Percentiles rank a stretch among this genome's conserved stretches.
Evolutionary conservation across 306 rosid genomes (phyloP).

Genomic region (Betula pendula): DNA sequence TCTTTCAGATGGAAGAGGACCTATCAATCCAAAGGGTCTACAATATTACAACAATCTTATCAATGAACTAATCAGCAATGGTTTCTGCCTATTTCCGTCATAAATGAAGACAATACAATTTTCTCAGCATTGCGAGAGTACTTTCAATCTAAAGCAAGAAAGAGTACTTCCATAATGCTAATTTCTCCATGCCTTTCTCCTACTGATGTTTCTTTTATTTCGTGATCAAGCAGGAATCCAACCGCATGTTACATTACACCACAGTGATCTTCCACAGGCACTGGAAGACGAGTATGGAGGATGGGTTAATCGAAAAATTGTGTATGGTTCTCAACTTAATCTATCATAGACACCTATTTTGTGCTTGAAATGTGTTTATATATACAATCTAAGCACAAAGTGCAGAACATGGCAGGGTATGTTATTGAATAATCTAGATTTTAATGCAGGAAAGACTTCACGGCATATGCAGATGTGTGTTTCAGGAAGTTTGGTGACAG

Average conservation of each 20-base stretch:
- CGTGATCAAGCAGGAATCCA: constrained; percentile 53
- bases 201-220: neutral
- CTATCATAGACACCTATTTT: neutral
- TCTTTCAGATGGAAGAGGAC: constrained; percentile 65
- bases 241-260: constrained; percentile 70
- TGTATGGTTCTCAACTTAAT: constrained; percentile 42
- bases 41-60: constrained; percentile 65
- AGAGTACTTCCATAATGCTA: neutral
- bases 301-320: constrained; percentile 54
- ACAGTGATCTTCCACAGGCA: constrained; percentile 63
- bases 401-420: neutral
- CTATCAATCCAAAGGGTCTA: constrained; percentile 62
- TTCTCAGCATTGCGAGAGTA: neutral
- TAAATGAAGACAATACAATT: neutral
- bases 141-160: neutral
- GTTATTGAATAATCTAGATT: neutral
- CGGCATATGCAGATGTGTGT: constrained; percentile 43
- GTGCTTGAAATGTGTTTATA: neutral
- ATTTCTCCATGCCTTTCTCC: neutral
- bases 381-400: neutral
- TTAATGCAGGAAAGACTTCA: constrained; percentile 47
- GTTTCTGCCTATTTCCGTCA: constrained; percentile 24
- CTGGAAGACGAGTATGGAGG: constrained; percentile 81
- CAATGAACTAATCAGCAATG: constrained; percentile 53
- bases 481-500: constrained; percentile 56